Conservation (phyloP, 257 asterid species). For the Anisodus acutangulus region DNA sequence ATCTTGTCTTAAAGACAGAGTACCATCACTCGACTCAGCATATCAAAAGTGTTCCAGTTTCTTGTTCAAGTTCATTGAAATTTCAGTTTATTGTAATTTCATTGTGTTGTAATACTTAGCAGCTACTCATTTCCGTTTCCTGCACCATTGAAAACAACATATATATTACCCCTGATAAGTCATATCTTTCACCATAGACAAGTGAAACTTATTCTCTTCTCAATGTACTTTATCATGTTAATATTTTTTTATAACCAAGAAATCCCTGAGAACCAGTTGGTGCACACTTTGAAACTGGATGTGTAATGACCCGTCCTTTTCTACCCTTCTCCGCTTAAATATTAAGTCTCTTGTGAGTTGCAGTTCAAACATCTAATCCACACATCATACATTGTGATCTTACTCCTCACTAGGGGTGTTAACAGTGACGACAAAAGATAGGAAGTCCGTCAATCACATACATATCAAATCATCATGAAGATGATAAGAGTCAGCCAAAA, state of each 20-base stretch:
- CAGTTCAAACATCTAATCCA: slow-evolving; percentile 5
- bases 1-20: too few relatives aligned
- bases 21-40: too few relatives aligned
- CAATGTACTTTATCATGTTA: neutral
- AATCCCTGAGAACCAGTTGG: neutral
- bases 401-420: neutral
- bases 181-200: neutral
- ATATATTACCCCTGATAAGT: neutral
- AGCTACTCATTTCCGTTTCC: too few relatives aligned
- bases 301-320: neutral
- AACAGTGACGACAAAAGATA: neutral
- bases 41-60: too few relatives aligned
- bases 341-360: neutral
- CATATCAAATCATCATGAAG: neutral
- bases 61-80: too few relatives aligned
- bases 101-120: too few relatives aligned
- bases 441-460: neutral
- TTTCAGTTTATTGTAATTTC: too few relatives aligned
- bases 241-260: neutral
- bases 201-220: neutral
- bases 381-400: neutral
- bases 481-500: neutral
- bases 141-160: too few relatives aligned
- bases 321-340: neutral
- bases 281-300: neutral